These are phyloP conservation scores for Talaromyces piceae DNA, from an alignment of 2,329 filamentous ascomycete species.

Conservation along the genomic window DNA sequence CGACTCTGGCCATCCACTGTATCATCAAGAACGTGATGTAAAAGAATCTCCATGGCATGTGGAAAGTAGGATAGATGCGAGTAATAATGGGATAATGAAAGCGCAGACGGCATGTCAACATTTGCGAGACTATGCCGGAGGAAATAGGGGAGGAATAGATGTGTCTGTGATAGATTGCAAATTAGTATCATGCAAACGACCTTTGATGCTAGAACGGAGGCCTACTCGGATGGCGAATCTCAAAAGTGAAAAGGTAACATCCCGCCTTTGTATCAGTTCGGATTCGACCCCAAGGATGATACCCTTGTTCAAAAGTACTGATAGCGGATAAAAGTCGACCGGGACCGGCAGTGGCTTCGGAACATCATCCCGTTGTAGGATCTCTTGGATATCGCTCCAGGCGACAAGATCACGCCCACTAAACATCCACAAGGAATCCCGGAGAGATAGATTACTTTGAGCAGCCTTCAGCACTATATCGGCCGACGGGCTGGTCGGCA, in stretches of 20 bases:
- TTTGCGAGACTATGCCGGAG: conserved; percentile 70
- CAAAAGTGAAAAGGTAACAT: conserved; percentile 84
- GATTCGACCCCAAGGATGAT: conserved; percentile 86
- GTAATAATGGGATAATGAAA: conserved; percentile 77
- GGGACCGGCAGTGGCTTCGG: conserved; percentile 68
- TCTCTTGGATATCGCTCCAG: conserved; percentile 83
- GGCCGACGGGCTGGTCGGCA: conserved; percentile 43
- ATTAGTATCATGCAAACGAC: background rate
- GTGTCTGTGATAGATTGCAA: conserved; percentile 57
- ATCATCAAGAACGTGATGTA: conserved; percentile 90
- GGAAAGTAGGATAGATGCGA: conserved; percentile 83
- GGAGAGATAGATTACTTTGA: conserved; percentile 51
- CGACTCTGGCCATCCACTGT: conserved; percentile 63
- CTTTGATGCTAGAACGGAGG: conserved; percentile 11
- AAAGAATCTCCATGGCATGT: conserved; percentile 82
- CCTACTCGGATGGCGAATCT: conserved; percentile 79
- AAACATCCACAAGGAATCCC: conserved; percentile 91
- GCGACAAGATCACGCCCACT: conserved; percentile 78
- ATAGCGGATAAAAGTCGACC: conserved; percentile 93
- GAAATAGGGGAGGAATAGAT: conserved; percentile 84
- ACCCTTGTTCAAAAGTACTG: conserved; percentile 78
- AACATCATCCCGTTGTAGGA: conserved; percentile 68
- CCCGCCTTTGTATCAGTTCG: conserved; percentile 84
- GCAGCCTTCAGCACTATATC: conserved; percentile 39
- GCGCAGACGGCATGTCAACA: conserved; percentile 70